Percentiles rank a stretch among this genome's conserved stretches.
Conservation (phyloP, 192 early-diverging fungal species). For the Neocallimastix lanati region DNA sequence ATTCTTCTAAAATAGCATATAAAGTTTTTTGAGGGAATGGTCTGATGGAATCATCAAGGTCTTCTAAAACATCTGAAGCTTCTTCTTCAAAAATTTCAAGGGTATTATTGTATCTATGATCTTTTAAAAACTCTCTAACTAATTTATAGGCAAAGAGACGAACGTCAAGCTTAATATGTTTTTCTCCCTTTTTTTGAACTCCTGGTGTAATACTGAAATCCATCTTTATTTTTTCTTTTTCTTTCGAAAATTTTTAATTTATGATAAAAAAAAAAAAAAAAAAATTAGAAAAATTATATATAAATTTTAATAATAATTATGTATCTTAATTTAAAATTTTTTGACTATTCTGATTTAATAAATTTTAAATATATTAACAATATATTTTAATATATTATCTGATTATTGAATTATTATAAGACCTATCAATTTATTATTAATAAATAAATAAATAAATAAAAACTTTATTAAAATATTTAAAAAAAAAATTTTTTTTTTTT, state of each 20-base stretch:
- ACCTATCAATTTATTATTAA: too few relatives aligned
- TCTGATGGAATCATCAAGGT: conserved; percentile 11
- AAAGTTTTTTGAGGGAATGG: conserved; percentile 15
- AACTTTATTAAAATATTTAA: too few relatives aligned
- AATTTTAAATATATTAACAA: too few relatives aligned
- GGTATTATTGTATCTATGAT: conserved; percentile 14
- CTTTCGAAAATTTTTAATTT: too few relatives aligned
- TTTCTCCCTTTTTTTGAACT: neutral
- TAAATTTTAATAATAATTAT: too few relatives aligned
- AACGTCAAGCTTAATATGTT: neutral
- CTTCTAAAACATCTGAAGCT: conserved; percentile 9
- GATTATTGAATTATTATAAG: neutral
- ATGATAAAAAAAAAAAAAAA: too few relatives aligned
- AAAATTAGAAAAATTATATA: too few relatives aligned
- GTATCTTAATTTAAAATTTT: neutral
- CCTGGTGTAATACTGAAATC: neutral
- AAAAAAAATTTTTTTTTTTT: too few relatives aligned
- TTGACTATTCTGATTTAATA: neutral
- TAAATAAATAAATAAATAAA: too few relatives aligned
- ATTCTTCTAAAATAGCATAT: conserved; percentile 17
- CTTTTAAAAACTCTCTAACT: conserved; percentile 19
- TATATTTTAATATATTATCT: too few relatives aligned
- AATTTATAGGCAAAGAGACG: conserved; percentile 10
- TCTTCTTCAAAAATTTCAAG: conserved; percentile 21
- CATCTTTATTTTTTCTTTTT: neutral